Evolutionary conservation across 306 rosid species (phyloP), one percentile per base, ranked within the genome.

Genomic region (Canavalia ensiformis): DNA sequence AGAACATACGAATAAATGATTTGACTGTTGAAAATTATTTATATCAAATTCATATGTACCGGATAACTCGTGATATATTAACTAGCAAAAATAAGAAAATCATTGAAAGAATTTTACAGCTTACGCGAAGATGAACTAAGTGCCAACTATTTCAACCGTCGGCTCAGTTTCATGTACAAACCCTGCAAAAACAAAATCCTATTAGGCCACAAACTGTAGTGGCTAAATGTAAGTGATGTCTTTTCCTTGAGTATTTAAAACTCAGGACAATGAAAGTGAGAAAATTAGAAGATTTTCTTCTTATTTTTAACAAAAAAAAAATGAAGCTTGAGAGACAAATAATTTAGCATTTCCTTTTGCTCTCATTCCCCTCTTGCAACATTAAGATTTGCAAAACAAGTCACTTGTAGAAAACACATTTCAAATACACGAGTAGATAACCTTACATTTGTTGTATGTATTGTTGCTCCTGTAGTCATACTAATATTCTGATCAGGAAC

Each of bases 381-480:
- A 42, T 47, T 18, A n/a, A 62, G 49, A 81, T 18, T 66, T 56
- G 60, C 63, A 59, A 74, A 78, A 65, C 29, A 60, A 77, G 7
- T 29, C 49, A 41, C 1, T 31, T 31, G 68, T 18, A 11, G 79
- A 72, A 63, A 75, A 75, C 41, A 28, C 55, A 74, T 63, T 47
- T 66, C 51, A 55, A 79, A 57, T 68, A 81, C 65, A 31, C 10
- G 37, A 65, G 28, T 37, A 72, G 49, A 62, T 35, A 73, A 69
- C 18, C 42, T 95, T 93, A 95, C 97, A 68, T 91, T 91, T 84
- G 98, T 87, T 13, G 99, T 91, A 84, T 95, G 99, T 86, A 95
- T 95, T 68, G 99, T 95, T 81, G 99, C 97, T 57, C 99, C 99
- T 12, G 99, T 91, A 30, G 98, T 95, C 99, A 95, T 95, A 79